These are phyloP conservation scores for Pseudocercospora fuligena DNA, from an alignment of 2,329 filamentous ascomycete species.

Conservation along the genomic window DNA sequence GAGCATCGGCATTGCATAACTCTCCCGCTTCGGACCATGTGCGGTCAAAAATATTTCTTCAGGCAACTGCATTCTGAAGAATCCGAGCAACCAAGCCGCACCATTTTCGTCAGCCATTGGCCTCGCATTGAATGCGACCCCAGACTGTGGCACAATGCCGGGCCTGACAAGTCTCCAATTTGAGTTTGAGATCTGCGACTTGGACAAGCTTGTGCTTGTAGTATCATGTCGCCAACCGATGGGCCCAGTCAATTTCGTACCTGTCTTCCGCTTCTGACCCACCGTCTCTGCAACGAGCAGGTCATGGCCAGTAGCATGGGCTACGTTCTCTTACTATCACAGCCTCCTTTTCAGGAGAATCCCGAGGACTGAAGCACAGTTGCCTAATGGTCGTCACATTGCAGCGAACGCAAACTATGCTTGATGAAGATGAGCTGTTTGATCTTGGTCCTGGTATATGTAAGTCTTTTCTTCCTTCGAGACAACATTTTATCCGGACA, in stretches of 20 bases:
- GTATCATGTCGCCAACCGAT: neutral
- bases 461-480: neutral
- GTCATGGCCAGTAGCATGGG: neutral
- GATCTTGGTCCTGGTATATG: neutral
- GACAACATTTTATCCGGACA: neutral
- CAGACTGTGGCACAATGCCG: neutral
- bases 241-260: neutral
- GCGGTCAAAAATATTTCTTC: neutral
- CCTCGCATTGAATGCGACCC: conserved; percentile 16
- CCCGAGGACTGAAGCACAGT: conserved; percentile 8
- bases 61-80: neutral
- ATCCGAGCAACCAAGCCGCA: conserved; percentile 1
- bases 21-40: no score
- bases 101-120: neutral
- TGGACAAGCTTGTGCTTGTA: conserved; percentile 1
- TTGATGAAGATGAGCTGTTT: neutral
- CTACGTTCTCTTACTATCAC: neutral
- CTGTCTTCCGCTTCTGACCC: neutral
- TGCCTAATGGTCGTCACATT: conserved; percentile 6
- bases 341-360: conserved; percentile 6
- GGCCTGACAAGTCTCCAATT: neutral
- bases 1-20: no score
- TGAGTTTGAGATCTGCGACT: conserved; percentile 11
- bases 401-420: neutral
- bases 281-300: neutral